phyloP scores from a whole-genome alignment of 192 early-diverging fungal genomes.

The Linnemannia exigua region DNA sequence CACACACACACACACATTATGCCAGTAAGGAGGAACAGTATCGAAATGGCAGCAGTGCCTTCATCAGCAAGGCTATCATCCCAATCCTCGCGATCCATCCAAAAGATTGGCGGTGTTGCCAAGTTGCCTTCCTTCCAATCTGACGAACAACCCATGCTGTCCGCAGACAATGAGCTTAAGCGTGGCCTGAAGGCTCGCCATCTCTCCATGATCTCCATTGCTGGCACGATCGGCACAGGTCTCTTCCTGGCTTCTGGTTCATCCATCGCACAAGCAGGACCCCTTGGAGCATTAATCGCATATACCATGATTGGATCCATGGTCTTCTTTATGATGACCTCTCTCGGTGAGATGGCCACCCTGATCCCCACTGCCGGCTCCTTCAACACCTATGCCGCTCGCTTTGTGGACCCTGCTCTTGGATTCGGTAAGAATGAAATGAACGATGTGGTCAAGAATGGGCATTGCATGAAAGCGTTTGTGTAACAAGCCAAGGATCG shows the following conservation, averaged over 20 bases:
- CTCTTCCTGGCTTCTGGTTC: constrained; percentile 86
- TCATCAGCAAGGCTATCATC: constrained; percentile 15
- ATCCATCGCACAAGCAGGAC: constrained; percentile 82
- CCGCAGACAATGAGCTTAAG: constrained; percentile 60
- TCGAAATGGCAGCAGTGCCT: constrained; percentile 26
- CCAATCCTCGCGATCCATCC: constrained; percentile 25
- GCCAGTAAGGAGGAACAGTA: constrained; percentile 29
- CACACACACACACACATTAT: constrained; percentile 12
- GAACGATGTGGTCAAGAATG: not conserved
- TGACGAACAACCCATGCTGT: constrained; percentile 35
- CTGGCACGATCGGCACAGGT: constrained; percentile 85
- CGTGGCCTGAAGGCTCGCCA: constrained; percentile 80
- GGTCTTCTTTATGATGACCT: constrained; percentile 82
- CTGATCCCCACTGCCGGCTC: constrained; percentile 86
- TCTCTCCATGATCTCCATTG: constrained; percentile 82
- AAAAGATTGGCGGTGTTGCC: constrained; percentile 26
- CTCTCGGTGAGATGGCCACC: constrained; percentile 91
- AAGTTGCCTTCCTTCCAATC: constrained; percentile 40
- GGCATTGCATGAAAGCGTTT: not conserved
- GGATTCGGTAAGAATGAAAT: constrained; percentile 69
- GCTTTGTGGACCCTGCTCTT: constrained; percentile 91
- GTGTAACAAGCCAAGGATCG: not conserved
- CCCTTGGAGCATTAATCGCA: constrained; percentile 83
- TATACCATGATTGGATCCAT: constrained; percentile 79
- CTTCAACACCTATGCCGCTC: constrained; percentile 85